Base-by-base conservation (phyloP, 768 basidiomycete genomes). In the Lactarius hengduanensis region DNA sequence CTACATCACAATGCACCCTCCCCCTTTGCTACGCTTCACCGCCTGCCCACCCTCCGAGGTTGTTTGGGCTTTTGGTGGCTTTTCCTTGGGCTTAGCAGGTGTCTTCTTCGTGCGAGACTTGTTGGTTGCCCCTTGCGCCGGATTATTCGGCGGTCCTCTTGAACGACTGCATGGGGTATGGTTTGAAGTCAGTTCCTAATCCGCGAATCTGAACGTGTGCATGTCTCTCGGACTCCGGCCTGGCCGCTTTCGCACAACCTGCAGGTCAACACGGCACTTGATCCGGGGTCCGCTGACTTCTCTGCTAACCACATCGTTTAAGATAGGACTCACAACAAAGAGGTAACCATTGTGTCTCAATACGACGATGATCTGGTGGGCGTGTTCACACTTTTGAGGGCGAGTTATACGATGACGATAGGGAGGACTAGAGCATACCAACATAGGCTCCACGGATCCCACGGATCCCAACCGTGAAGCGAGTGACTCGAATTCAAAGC, bases 1-100 rank as follows among this genome's bases (percentile, higher is more conserved):
- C 50, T 53, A 53, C 50, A 53, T 53, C 50, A 53, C 26, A 53
- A 53, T 53, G 13, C 50, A 53, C n/a, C n/a, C n/a, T n/a, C n/a
- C n/a, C n/a, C n/a, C n/a, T n/a, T n/a, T n/a, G n/a, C n/a, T n/a
- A n/a, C n/a, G n/a, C n/a, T n/a, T n/a, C n/a, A n/a, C n/a, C 13
- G 11, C 22, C 13, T 2, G 22, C 22, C 11, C 22, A 4, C 3
- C 22, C 22, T 4, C 47, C 22, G 22, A 50, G 34, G 34, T 34
- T 9, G n/a, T n/a, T n/a, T n/a, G n/a, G n/a, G n/a, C 9, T 34
- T 34, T 34, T 34, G 6, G 6, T 26, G 11, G 22, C 2, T 28
- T 53, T 2, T 6, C 2, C 20, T 45, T 26, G 13, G 50, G 3
- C 43, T 45, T 26, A 2, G n/a, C n/a, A n/a, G 22, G 1, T 6